phyloP scores from a whole-genome alignment of 345 rosid species.

The Eucalyptus cloeziana region DNA sequence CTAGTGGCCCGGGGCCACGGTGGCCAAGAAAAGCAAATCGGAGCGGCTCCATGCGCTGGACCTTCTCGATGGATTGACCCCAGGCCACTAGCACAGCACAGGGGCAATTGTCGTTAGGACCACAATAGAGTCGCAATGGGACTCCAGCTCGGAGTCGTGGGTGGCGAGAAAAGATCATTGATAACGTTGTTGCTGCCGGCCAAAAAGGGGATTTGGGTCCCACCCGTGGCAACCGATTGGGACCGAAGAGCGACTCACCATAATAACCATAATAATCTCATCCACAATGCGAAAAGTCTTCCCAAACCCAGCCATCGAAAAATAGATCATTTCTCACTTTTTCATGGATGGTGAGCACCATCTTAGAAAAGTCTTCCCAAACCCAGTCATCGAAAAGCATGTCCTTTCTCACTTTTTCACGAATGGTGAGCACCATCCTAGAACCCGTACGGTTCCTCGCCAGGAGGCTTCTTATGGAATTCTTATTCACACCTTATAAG shows the following conservation, averaged over 20 bases:
- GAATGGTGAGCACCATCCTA: neutral
- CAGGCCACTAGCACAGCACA: neutral
- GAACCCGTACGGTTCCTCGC: neutral
- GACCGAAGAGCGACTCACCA: neutral
- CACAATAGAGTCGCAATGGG: neutral
- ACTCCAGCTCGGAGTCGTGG: neutral
- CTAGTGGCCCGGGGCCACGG: neutral
- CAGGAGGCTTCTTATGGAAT: neutral
- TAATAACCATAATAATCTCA: neutral
- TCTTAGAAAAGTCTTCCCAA: neutral
- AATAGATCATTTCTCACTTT: too few relatives aligned
- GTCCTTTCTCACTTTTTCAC: neutral
- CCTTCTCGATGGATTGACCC: neutral
- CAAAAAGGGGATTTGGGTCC: neutral
- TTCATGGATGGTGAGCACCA: too few relatives aligned
- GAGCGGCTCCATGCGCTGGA: neutral
- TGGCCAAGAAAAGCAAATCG: neutral
- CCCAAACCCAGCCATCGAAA: neutral
- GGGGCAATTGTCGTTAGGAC: neutral
- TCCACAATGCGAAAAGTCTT: neutral
- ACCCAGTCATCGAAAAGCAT: neutral
- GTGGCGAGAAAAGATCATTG: neutral
- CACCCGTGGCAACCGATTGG: neutral
- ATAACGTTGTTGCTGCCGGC: neutral
- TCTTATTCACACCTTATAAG: neutral